Conservation (phyloP, 768 basidiomycete species). For the Mrakia blollopis region DNA sequence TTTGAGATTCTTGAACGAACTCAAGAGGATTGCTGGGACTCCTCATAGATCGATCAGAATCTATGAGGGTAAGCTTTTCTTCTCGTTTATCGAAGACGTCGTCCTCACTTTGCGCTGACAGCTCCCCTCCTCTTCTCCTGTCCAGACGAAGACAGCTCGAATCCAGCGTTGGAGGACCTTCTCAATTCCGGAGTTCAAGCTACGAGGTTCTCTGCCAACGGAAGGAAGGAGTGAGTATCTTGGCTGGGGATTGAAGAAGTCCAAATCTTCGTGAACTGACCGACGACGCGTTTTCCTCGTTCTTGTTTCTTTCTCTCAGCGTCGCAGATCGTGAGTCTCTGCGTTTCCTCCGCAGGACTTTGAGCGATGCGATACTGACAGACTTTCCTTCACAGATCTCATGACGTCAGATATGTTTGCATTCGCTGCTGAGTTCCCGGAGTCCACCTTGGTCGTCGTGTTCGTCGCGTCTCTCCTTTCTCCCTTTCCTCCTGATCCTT, state of each 20-base stretch:
- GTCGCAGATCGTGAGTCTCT: constrained; percentile 4
- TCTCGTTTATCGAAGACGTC: too few relatives aligned
- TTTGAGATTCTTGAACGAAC: not conserved
- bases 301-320: not conserved
- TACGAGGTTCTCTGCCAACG: not conserved
- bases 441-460: not conserved
- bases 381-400: not conserved
- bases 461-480: not conserved
- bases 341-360: too few relatives aligned
- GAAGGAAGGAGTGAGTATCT: not conserved
- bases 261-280: not conserved
- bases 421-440: not conserved
- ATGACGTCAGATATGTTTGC: not conserved
- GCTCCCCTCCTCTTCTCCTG: not conserved
- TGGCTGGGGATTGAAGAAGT: not conserved
- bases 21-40: not conserved
- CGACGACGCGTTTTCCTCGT: too few relatives aligned
- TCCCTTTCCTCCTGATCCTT: not conserved
- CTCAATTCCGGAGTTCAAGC: not conserved
- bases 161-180: not conserved
- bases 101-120: too few relatives aligned
- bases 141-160: not conserved
- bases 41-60: not conserved
- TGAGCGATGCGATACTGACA: too few relatives aligned
- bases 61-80: not conserved